These are phyloP conservation scores for Ceratobasidium papillatum DNA, from an alignment of 1,284 basidiomycete species.

Conservation along the genomic window DNA sequence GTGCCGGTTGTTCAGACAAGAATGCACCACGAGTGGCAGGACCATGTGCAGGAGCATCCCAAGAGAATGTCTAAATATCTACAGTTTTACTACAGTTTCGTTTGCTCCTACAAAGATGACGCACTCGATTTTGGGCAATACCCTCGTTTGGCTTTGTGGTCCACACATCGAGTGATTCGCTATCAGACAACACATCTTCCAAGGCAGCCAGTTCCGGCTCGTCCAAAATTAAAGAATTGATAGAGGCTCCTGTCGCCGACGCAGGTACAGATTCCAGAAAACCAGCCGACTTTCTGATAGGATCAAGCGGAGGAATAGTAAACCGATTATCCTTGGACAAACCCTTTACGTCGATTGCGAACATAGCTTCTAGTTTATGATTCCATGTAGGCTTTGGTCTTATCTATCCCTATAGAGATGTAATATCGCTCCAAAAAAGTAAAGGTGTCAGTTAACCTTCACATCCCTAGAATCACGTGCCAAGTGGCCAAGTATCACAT, in stretches of 20 bases:
- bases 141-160: slow-evolving; percentile 75
- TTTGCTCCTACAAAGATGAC: not conserved
- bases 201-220: not conserved
- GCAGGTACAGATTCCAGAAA: not conserved
- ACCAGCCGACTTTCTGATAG: not conserved
- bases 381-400: not conserved
- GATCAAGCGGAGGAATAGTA: slow-evolving; percentile 6
- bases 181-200: not conserved
- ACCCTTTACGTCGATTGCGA: not conserved
- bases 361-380: not conserved
- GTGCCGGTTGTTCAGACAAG: slow-evolving; percentile 19
- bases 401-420: too few species aligned
- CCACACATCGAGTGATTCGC: slow-evolving; percentile 53
- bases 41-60: slow-evolving; percentile 1
- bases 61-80: slow-evolving; percentile 9
- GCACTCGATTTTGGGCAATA: slow-evolving; percentile 55
- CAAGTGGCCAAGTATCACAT: slow-evolving; percentile 11
- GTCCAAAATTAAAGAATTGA: not conserved
- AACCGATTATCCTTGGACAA: slow-evolving; percentile 10
- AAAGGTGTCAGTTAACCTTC: not conserved
- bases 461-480: not conserved
- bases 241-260: not conserved
- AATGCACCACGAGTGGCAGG: slow-evolving; percentile 19
- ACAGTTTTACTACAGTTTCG: not conserved
- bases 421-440: not conserved